Conservation (phyloP, 2,329 filamentous ascomycete species). For the Aspergillus aculeatus region DNA sequence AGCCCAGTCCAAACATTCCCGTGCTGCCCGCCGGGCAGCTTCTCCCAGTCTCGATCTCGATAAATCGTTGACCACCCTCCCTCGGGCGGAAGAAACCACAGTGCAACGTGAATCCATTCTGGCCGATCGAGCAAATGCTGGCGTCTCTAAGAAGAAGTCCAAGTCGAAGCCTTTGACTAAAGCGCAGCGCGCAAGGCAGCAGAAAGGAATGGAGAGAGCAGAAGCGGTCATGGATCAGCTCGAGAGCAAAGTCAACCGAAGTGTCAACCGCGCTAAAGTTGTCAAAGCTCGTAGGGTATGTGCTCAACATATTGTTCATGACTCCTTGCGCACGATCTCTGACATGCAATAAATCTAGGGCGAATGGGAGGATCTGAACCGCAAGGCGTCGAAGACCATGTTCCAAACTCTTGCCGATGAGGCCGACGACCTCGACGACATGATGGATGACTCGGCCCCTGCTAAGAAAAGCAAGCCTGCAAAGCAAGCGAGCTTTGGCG, state of each 20-base stretch:
- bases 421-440: conserved; percentile 42
- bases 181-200: conserved; percentile 54
- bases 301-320: background rate
- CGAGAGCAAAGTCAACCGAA: conserved; percentile 57
- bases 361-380: conserved; percentile 45
- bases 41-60: conserved; percentile 56
- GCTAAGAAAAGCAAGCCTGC: conserved; percentile 19
- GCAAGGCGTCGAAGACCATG: conserved; percentile 25
- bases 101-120: conserved; percentile 48
- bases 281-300: conserved; percentile 50
- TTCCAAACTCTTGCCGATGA: conserved; percentile 45
- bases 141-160: conserved; percentile 54
- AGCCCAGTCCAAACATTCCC: conserved; percentile 57
- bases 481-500: conserved; percentile 12
- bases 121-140: conserved; percentile 49
- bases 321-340: conserved; percentile 9
- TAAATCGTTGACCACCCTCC: conserved; percentile 48
- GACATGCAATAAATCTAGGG: conserved; percentile 26
- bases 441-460: conserved; percentile 32
- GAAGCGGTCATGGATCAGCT: conserved; percentile 55
- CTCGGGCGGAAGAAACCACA: conserved; percentile 40
- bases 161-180: conserved; percentile 51
- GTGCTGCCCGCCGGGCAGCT: conserved; percentile 57
- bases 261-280: conserved; percentile 48
- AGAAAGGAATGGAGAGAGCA: conserved; percentile 56